Evolutionary conservation across 192 early-diverging fungal species (phyloP).

Genomic region (Coemansia sp.): DNA sequence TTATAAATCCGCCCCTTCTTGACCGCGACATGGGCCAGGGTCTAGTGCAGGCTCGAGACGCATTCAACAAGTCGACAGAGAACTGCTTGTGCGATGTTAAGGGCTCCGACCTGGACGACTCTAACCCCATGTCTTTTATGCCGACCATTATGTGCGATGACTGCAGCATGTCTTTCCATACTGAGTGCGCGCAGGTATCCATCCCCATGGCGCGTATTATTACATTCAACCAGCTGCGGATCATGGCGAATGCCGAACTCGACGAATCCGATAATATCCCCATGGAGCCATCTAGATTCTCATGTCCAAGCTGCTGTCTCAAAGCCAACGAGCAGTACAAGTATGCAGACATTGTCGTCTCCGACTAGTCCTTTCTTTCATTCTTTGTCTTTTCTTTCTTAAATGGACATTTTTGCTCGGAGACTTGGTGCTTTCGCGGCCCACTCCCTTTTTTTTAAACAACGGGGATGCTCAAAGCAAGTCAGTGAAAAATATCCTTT

Average conservation of each 20-base stretch:
- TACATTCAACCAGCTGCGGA: slow-evolving; percentile 36
- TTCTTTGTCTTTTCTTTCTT: slow-evolving; percentile 2
- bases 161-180: slow-evolving; percentile 68
- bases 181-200: slow-evolving; percentile 60
- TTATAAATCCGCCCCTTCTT: slow-evolving; percentile 20
- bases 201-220: slow-evolving; percentile 25
- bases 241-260: slow-evolving; percentile 21
- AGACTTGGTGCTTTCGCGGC: no score
- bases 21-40: slow-evolving; percentile 24
- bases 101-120: slow-evolving; percentile 17
- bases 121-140: slow-evolving; percentile 7
- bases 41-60: slow-evolving; percentile 17
- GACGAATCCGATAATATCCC: slow-evolving; percentile 26
- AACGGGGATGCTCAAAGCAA: no score
- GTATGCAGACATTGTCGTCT: slow-evolving; percentile 46
- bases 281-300: slow-evolving; percentile 19
- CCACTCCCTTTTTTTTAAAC: no score
- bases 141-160: slow-evolving; percentile 65
- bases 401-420: background rate
- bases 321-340: slow-evolving; percentile 18
- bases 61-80: slow-evolving; percentile 26
- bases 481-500: background rate
- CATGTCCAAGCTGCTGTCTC: slow-evolving; percentile 48
- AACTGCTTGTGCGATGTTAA: slow-evolving; percentile 51
- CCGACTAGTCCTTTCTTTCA: slow-evolving; percentile 4